These are phyloP conservation scores for Cystobasidium slooffiae DNA, from an alignment of 1,284 basidiomycete genomes.

Conservation along the genomic window DNA sequence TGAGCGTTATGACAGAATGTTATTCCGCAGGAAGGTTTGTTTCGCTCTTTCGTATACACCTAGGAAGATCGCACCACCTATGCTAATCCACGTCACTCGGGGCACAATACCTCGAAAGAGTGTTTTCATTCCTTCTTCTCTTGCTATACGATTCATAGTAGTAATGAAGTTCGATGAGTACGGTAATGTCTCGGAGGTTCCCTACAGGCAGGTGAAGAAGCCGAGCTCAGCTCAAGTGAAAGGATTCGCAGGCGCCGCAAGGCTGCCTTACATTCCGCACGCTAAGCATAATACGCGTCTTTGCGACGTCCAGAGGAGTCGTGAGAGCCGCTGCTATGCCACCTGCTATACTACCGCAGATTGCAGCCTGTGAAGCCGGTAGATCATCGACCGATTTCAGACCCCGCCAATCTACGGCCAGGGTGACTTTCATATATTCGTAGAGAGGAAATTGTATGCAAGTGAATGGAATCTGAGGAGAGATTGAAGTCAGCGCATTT, in stretches of 20 bases:
- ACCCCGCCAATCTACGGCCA: conserved; percentile 58
- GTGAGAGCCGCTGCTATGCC: conserved; percentile 86
- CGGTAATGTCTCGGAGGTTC: conserved; percentile 20
- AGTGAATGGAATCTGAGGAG: conserved; percentile 86
- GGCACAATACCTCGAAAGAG: conserved; percentile 89
- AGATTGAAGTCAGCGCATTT: background rate
- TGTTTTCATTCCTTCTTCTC: conserved; percentile 72
- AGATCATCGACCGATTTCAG: conserved; percentile 59
- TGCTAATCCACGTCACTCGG: conserved; percentile 91
- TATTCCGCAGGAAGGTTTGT: conserved; percentile 21
- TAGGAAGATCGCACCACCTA: conserved; percentile 94
- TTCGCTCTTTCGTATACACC: conserved; percentile 77
- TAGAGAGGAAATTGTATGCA: conserved; percentile 97
- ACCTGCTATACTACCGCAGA: conserved; percentile 90
- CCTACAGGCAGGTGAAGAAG: background rate
- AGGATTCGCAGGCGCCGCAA: background rate
- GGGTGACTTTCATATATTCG: conserved; percentile 76
- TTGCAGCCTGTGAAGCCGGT: conserved; percentile 77
- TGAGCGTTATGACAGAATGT: background rate
- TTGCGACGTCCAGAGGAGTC: conserved; percentile 94
- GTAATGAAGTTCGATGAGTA: conserved; percentile 52
- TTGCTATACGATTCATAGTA: conserved; percentile 65
- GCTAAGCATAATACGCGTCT: conserved; percentile 91
- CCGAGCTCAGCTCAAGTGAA: conserved; percentile 25
- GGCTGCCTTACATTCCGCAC: conserved; percentile 1